phyloP scores from a whole-genome alignment of 2,329 filamentous ascomycete species.

The Chaetomium sp. region DNA sequence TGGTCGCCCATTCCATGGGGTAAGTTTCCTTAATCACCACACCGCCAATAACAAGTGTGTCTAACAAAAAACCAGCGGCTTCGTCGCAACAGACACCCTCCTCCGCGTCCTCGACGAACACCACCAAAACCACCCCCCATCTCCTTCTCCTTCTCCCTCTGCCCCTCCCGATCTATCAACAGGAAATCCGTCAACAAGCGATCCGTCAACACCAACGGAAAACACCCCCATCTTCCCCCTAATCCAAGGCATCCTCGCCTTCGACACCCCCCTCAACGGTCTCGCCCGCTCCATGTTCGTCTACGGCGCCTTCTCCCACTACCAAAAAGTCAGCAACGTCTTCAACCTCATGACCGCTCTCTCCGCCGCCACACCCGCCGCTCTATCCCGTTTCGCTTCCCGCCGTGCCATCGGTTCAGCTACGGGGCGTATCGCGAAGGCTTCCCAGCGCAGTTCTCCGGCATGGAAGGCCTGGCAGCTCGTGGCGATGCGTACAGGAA shows the following conservation, averaged over 20 bases:
- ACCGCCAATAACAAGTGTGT: too few species aligned
- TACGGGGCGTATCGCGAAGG: conserved; percentile 14
- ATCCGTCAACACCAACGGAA: too few species aligned
- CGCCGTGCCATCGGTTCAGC: conserved; percentile 25
- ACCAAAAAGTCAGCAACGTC: conserved; percentile 49
- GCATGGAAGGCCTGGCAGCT: conserved; percentile 51
- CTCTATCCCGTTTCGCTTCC: conserved; percentile 35
- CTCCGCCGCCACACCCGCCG: conserved; percentile 44
- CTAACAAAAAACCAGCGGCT: conserved; percentile 46
- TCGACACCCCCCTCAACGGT: conserved; percentile 79
- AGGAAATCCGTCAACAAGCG: too few species aligned
- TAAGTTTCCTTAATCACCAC: conserved; percentile 24
- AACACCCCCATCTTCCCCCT: conserved; percentile 60
- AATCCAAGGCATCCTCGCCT: conserved; percentile 72
- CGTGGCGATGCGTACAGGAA: conserved; percentile 73
- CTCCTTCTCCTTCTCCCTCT: too few species aligned
- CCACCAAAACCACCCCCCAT: conserved; percentile 33
- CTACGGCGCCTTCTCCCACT: conserved; percentile 54
- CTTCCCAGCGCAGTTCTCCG: conserved; percentile 23
- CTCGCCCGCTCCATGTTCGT: conserved; percentile 54
- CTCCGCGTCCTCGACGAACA: conserved; percentile 64
- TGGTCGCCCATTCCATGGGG: conserved; percentile 81
- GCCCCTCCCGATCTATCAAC: too few species aligned
- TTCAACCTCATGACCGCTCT: conserved; percentile 53
- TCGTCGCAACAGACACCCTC: conserved; percentile 77